A percentile compares a stretch with the other conserved stretches of the same genome.
Conservation (phyloP, 129 eudicot species). For the Erigeron canadensis region DNA sequence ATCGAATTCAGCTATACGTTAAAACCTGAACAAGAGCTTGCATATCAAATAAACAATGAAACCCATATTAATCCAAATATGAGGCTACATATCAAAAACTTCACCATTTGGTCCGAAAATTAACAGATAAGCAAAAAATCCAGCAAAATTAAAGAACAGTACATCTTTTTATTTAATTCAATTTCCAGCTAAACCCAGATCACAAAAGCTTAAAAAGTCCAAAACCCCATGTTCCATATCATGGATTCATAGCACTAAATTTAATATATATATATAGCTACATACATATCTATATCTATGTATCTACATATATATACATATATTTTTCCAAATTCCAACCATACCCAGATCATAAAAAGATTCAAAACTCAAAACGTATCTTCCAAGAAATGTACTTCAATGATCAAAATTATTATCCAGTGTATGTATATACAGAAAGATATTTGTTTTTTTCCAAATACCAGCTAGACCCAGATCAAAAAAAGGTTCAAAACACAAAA, state of each 20-base stretch:
- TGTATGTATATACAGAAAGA: neutral
- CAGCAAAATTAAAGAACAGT: constrained; percentile 4
- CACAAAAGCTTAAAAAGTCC: constrained; percentile 17
- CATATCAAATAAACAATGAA: constrained; percentile 10
- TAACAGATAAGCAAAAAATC: constrained; percentile 7
- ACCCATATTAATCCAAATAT: constrained; percentile 19
- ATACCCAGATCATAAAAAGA: constrained; percentile 12
- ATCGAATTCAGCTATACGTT: constrained; percentile 14
- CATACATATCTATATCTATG: too few species aligned
- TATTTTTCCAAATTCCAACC: neutral
- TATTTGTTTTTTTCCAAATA: neutral
- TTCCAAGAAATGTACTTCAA: neutral
- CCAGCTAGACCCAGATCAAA: constrained; percentile 23
- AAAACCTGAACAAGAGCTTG: constrained; percentile 26
- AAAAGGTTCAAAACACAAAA: constrained; percentile 17
- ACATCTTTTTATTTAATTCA: neutral
- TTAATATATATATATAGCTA: neutral
- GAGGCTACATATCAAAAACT: neutral
- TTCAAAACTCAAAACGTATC: constrained; percentile 15
- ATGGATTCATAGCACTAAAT: constrained; percentile 13
- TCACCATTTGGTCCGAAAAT: neutral
- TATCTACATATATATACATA: too few species aligned
- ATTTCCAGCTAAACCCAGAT: constrained; percentile 28
- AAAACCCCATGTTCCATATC: constrained; percentile 25
- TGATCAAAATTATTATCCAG: too few species aligned